These are phyloP conservation scores for Drosera spatulata DNA, from an alignment of 179 eudicot species.

Conservation along the genomic window DNA sequence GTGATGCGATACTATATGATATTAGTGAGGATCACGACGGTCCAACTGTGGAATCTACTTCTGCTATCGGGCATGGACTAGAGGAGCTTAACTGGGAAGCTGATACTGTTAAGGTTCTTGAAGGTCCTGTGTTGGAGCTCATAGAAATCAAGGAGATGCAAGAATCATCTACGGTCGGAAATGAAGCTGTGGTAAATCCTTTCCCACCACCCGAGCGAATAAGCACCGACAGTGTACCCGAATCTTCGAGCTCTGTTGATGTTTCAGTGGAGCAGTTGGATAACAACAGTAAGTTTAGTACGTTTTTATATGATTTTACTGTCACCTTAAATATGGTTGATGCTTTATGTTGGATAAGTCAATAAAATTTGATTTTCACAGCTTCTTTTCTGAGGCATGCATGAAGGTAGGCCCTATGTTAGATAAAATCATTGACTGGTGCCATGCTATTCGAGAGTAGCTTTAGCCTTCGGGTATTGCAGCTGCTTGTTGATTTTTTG, in stretches of 20 bases:
- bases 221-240: conserved; percentile 13
- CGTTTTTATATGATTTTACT: too few species aligned
- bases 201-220: conserved; percentile 14
- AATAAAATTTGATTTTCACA: too few species aligned
- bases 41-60: conserved; percentile 17
- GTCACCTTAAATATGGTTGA: too few species aligned
- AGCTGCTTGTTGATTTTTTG: too few species aligned
- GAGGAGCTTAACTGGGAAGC: conserved; percentile 57
- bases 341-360: too few species aligned
- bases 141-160: conserved; percentile 14
- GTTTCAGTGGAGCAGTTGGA: conserved; percentile 17
- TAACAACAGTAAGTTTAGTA: conserved; percentile 30
- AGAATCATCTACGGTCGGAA: conserved; percentile 18
- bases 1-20: conserved; percentile 14
- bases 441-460: too few species aligned
- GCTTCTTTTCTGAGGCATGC: too few species aligned
- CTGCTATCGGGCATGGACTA: conserved; percentile 41
- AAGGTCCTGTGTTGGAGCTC: conserved; percentile 12
- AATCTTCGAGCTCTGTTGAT: conserved; percentile 17
- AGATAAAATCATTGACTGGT: too few species aligned
- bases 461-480: too few species aligned
- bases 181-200: not conserved
- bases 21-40: conserved; percentile 9
- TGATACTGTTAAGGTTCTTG: conserved; percentile 20
- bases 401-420: too few species aligned